Conservation (phyloP, 352 stramenopile species). For the Plasmopara viticola region DNA sequence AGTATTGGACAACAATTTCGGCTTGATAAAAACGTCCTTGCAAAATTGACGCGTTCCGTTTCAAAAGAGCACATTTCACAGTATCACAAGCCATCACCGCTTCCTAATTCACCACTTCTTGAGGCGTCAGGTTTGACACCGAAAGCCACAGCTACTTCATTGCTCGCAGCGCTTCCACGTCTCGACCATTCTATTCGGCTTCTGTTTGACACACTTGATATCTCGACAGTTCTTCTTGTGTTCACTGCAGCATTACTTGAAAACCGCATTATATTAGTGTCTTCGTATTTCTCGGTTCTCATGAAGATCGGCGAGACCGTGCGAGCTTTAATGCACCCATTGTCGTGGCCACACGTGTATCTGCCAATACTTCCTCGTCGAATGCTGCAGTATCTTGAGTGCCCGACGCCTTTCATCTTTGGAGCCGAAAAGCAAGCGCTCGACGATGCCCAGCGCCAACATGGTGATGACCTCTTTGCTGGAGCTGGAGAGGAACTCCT, state of each 20-base stretch:
- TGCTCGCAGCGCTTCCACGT: conserved; percentile 46
- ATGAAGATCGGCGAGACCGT: conserved; percentile 77
- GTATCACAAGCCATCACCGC: conserved; percentile 33
- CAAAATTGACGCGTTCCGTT: conserved; percentile 65
- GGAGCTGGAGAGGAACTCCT: conserved; percentile 55
- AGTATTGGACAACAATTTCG: conserved; percentile 38
- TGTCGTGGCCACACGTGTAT: conserved; percentile 86
- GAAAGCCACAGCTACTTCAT: conserved; percentile 24
- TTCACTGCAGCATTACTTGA: conserved; percentile 78
- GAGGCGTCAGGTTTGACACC: conserved; percentile 24
- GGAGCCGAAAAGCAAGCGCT: conserved; percentile 60
- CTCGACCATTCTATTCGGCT: conserved; percentile 73
- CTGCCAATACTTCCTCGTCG: conserved; percentile 65
- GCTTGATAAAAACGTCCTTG: conserved; percentile 72
- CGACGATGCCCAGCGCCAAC: conserved; percentile 44
- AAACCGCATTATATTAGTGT: conserved; percentile 76
- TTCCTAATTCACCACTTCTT: conserved; percentile 31
- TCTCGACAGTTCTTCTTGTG: conserved; percentile 65
- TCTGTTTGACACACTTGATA: conserved; percentile 74
- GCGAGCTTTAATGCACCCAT: conserved; percentile 75
- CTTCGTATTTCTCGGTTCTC: conserved; percentile 71
- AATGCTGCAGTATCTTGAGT: conserved; percentile 83
- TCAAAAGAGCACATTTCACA: conserved; percentile 58
- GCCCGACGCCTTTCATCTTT: conserved; percentile 83
- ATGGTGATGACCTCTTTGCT: conserved; percentile 41